Conservation (phyloP, 2,329 filamentous ascomycete genomes). For the Xylaria arbuscula region DNA sequence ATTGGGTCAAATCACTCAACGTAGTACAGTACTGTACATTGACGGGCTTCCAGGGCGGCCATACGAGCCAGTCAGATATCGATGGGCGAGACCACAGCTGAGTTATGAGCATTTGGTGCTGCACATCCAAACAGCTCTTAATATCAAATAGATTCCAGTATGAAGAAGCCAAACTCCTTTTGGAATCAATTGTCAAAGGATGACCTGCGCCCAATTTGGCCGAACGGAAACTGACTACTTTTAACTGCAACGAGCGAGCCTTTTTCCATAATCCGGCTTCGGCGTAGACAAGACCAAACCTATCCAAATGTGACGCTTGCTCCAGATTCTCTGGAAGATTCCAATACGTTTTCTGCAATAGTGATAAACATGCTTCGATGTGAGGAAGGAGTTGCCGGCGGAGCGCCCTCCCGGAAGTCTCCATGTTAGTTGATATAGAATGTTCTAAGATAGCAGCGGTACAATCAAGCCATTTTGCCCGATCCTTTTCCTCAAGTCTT, state of each 20-base stretch:
- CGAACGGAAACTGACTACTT: constrained; percentile 27
- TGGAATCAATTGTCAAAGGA: constrained; percentile 23
- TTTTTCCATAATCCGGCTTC: constrained; percentile 46
- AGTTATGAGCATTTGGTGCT: constrained; percentile 27
- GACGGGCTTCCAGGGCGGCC: constrained; percentile 39
- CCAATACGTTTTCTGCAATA: constrained; percentile 23
- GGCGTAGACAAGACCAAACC: constrained; percentile 45
- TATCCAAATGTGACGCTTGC: constrained; percentile 40
- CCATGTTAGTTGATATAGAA: constrained; percentile 30
- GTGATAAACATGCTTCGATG: constrained; percentile 31
- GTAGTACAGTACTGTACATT: constrained; percentile 36
- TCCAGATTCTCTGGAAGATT: constrained; percentile 33
- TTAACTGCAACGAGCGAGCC: constrained; percentile 39
- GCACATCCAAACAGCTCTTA: constrained; percentile 24
- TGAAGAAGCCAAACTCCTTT: constrained; percentile 23
- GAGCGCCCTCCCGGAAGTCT: constrained; percentile 28
- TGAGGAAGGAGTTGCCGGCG: constrained; percentile 31
- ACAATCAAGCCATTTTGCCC: constrained; percentile 28
- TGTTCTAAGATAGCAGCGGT: constrained; percentile 28
- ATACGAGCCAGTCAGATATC: constrained; percentile 31
- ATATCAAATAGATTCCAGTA: constrained; percentile 34
- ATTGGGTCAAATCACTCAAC: constrained; percentile 34
- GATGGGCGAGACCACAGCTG: constrained; percentile 29
- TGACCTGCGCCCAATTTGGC: constrained; percentile 23
- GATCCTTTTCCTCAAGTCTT: constrained; percentile 38